These are phyloP conservation scores for Cystobasidium pallidum DNA, from an alignment of 1,284 basidiomycete genomes.

Conservation along the genomic window DNA sequence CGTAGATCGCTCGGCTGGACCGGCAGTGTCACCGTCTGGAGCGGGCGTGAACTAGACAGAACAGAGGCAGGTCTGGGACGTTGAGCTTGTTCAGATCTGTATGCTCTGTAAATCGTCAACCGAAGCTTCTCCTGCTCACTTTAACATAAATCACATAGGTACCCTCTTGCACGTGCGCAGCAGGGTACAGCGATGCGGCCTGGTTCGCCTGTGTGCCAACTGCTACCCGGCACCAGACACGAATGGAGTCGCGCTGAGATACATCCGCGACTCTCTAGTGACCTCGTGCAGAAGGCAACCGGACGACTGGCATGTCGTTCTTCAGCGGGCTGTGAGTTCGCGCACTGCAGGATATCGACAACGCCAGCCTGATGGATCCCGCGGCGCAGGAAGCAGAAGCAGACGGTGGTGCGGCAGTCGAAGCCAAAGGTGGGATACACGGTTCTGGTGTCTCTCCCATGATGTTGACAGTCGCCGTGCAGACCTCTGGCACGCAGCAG, in stretches of 20 bases:
- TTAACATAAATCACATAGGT: too few relatives aligned
- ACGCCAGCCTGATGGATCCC: neutral
- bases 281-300: slow-evolving; percentile 1
- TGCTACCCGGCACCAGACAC: neutral
- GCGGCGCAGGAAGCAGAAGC: slow-evolving; percentile 23
- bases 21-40: slow-evolving; percentile 1
- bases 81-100: neutral
- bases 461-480: neutral
- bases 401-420: slow-evolving; percentile 34
- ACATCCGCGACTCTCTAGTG: neutral
- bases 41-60: neutral
- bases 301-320: slow-evolving; percentile 35
- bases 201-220: slow-evolving; percentile 9
- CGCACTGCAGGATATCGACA: neutral
- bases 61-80: neutral
- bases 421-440: slow-evolving; percentile 36
- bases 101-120: too few relatives aligned
- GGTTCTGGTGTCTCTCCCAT: too few relatives aligned
- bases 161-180: neutral
- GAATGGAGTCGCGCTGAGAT: neutral
- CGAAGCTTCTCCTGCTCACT: too few relatives aligned
- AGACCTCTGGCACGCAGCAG: slow-evolving; percentile 44
- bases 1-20: neutral
- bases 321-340: slow-evolving; percentile 37
- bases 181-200: neutral